Base-by-base conservation (phyloP, 148 eudicot species). In the Persicaria tinctoria region DNA sequence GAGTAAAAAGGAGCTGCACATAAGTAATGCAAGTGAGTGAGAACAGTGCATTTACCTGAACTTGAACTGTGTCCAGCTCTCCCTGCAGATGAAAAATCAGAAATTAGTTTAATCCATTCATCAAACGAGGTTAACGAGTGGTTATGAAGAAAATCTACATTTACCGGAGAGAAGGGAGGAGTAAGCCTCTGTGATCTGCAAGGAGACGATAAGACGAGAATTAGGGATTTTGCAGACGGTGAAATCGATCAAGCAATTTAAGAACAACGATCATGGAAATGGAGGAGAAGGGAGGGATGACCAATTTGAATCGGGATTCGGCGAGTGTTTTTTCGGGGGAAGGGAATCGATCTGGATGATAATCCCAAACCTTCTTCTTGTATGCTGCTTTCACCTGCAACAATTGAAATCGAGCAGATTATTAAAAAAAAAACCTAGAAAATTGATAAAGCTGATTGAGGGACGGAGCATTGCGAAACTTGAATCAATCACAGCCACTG, bases 101-200 rank as follows among this genome's bases (percentile, higher is more conserved):
- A 32, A 32, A 32, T 32, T 3, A 32, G 41, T 2, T 32, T 32
- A 32, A 32, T 32, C 41, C 2, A 32, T 32, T 50, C 44, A 44
- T 44, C 41, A 3, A 59, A 54, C 74, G 5, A 77, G 77, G 62
- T 20, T 32, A 32, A 32, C 38, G 38, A 32, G 2, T 32, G 41
- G 41, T 32, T 32, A 0, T 32, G 41, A 32, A 32, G 41, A 32
- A 32, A 32, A 32, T 32, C 41, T 1, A 32, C 41, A 32, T 74
- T 79, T 84, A 89, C 91, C 85, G 60, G 88, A 80, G 51, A 63
- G 81, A 70, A 91, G 85, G 78, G 82, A 84, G 71, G 78, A 70
- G 76, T 89, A 91, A 78, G 97, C 97, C 87, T 91, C 92, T 59
- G 97, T 89, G 82, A 91, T 83, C 97, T 91, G 93, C 86, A 74